Base-by-base conservation (phyloP, 441 rosid genomes). In the Omphalea diandra region DNA sequence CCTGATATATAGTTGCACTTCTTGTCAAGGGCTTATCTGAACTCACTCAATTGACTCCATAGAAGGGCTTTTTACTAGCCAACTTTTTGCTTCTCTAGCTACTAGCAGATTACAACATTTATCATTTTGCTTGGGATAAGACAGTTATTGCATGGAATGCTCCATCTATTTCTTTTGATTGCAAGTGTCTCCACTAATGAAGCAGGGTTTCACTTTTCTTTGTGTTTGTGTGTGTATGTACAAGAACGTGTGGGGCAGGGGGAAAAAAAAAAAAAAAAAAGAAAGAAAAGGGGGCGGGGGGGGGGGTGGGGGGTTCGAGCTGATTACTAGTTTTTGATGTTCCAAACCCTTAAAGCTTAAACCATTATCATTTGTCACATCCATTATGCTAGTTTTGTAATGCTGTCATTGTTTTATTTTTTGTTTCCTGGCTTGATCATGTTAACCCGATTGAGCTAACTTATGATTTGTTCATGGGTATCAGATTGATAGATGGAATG, bases 401-500 rank as follows among this genome's bases (percentile, higher is more conserved):
- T 54, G 54, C 10, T 43, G n/a, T n/a, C 22, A 36, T 38, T 43
- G 31, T 56, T 24, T 1, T 62, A 29, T 5, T 41, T 41, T 31
- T 49, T 7, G 14, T 31, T 32, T 47, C 6, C 14, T 49, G 2
- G 4, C 40, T 24, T 58, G 59, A 46, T 27, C n/a, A 7, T 27
- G 9, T n/a, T n/a, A n/a, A 40, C 61, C 33, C 47, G 6, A 27
- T 40, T 56, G 33, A 2, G 18, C 71, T 50, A 57, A 79, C 57
- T 12, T 35, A 52, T 59, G 46, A 33, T 18, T 31, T 52, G 33
- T 64, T 24, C 35, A 35, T 71, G 70, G 20, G 24, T 68, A 56
- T 12, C 77, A 94, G 98, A 68, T 91, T 61, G 97, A 90, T 0
- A 83, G 78, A 76, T 94, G 98, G 98, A 94, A 94, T 69, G 98